Evolutionary conservation across 805 yeast species (phyloP).

Genomic region (Nakazawaea wyomingensis): DNA sequence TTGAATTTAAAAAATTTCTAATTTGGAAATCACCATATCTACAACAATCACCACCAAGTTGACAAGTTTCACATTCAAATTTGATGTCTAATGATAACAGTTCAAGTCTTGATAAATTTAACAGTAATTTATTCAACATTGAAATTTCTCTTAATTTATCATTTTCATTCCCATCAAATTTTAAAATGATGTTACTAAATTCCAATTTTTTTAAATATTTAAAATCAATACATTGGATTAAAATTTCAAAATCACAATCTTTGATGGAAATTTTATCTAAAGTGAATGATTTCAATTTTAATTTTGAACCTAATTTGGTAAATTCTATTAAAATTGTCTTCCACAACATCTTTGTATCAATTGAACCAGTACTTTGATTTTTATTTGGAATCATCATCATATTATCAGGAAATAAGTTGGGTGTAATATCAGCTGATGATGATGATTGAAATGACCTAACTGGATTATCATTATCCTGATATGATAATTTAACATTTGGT

Average conservation of each 20-base stretch:
- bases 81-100: conserved; percentile 9
- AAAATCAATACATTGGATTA: conserved; percentile 1
- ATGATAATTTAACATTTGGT: background rate
- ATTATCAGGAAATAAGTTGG: no score
- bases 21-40: conserved; percentile 2
- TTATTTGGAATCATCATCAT: no score
- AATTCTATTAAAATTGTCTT: background rate
- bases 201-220: conserved; percentile 3
- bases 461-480: background rate
- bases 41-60: conserved; percentile 7
- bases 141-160: conserved; percentile 1
- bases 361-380: no score
- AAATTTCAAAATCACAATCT: conserved; percentile 2
- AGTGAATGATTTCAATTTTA: conserved; percentile 6
- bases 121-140: conserved; percentile 1
- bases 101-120: background rate
- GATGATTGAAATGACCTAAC: no score
- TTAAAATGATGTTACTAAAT: conserved; percentile 5
- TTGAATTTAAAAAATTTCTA: conserved; percentile 3
- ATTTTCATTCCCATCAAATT: conserved; percentile 3
- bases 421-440: background rate
- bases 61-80: conserved; percentile 8
- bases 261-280: conserved; percentile 8
- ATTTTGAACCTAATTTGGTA: background rate
- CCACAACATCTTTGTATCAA: no score